These are phyloP conservation scores for Sporobolomyces roseus DNA, from an alignment of 768 basidiomycete species.

Conservation along the genomic window DNA sequence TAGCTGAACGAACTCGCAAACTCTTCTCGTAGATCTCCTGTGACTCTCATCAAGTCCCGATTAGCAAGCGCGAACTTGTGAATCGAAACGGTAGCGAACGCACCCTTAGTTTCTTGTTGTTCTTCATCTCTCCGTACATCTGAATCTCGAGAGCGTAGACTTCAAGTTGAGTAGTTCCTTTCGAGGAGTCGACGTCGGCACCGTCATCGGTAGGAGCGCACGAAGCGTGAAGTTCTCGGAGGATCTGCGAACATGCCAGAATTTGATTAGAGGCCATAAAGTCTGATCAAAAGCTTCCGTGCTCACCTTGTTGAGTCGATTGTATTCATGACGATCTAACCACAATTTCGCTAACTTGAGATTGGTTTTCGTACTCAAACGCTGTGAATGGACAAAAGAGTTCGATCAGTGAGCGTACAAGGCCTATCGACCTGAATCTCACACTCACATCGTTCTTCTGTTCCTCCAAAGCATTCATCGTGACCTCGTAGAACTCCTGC, in stretches of 20 bases:
- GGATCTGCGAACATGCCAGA: not conserved
- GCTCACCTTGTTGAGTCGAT: conserved; percentile 70
- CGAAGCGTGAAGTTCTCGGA: conserved; percentile 42
- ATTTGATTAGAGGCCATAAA: too few relatives aligned
- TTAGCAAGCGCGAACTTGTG: not conserved
- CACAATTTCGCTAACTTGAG: conserved; percentile 95
- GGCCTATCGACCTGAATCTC: not conserved
- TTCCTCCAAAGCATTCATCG: conserved; percentile 81
- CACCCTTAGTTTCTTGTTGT: conserved; percentile 93
- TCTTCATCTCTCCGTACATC: conserved; percentile 96
- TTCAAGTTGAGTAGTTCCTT: conserved; percentile 88
- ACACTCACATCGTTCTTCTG: conserved; percentile 84
- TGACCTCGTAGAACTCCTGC: conserved; percentile 92
- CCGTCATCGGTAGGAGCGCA: conserved; percentile 75
- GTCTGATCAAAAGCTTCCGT: too few relatives aligned
- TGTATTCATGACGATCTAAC: conserved; percentile 90
- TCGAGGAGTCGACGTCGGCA: conserved; percentile 77
- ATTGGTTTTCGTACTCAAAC: conserved; percentile 91
- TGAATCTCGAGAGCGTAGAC: conserved; percentile 98
- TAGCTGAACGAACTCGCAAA: conserved; percentile 85
- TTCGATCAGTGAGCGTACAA: not conserved
- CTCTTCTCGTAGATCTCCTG: conserved; percentile 98
- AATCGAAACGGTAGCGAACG: not conserved
- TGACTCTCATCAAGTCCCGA: not conserved
- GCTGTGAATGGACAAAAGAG: conserved; percentile 53